A percentile compares a stretch with the other conserved stretches of the same genome.
Evolutionary conservation across 2,329 filamentous ascomycete species (phyloP).

Genomic region (Colletotrichum lini): DNA sequence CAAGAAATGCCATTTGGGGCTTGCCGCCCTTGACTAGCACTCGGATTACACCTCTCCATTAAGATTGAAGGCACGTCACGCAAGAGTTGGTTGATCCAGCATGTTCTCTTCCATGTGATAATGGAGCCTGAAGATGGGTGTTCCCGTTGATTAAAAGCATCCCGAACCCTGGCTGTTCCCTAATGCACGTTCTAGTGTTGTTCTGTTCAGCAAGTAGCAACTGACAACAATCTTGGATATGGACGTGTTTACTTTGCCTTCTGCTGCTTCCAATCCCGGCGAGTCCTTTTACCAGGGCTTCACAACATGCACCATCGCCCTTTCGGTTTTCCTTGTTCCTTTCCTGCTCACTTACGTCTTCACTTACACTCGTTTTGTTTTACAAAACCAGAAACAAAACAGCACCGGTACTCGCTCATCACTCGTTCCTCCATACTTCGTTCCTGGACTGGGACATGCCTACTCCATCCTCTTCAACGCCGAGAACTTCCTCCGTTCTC

Average conservation of each 20-base stretch:
- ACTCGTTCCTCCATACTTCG: not conserved
- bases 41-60: too few relatives aligned
- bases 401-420: not conserved
- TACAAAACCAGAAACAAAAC: not conserved
- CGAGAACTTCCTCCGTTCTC: conserved; percentile 15
- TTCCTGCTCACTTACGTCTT: conserved; percentile 12
- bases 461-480: conserved; percentile 17
- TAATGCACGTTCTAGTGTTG: not conserved
- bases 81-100: not conserved
- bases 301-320: too few relatives aligned
- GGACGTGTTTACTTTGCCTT: not conserved
- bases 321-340: not conserved
- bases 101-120: not conserved
- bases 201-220: rapidly evolving
- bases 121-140: not conserved
- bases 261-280: too few relatives aligned
- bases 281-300: not conserved
- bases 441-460: conserved; percentile 6
- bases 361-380: not conserved
- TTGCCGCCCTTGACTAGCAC: not conserved
- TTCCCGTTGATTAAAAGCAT: not conserved
- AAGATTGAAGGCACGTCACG: not conserved
- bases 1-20: not conserved
- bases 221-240: too few relatives aligned
- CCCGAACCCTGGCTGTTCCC: not conserved